phyloP scores from a whole-genome alignment of 108 stramenopile genomes.

The Nitzschia sp. region DNA sequence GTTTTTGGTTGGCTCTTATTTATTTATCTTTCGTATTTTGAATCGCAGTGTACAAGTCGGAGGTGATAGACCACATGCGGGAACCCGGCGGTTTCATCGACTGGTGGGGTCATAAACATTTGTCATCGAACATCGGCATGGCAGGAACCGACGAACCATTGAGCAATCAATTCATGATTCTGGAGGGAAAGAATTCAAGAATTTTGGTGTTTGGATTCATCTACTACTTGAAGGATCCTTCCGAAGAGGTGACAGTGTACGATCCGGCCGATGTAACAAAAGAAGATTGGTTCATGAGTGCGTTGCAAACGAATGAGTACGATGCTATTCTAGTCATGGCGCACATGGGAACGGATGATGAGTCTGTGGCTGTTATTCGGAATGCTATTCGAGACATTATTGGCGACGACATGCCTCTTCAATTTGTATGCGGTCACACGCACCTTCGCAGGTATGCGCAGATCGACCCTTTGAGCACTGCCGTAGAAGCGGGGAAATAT shows the following conservation, averaged over 20 bases:
- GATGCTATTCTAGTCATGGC: constrained; percentile 78
- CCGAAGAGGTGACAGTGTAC: constrained; percentile 42
- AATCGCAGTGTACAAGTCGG: constrained; percentile 29
- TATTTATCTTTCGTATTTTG: neutral
- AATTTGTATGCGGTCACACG: constrained; percentile 80
- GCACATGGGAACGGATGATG: constrained; percentile 75
- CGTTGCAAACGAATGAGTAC: constrained; percentile 36
- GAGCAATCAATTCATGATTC: constrained; percentile 50
- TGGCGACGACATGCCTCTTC: constrained; percentile 64
- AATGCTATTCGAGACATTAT: constrained; percentile 41
- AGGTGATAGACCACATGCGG: constrained; percentile 38
- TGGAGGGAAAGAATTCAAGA: constrained; percentile 53
- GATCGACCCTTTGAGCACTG: constrained; percentile 39
- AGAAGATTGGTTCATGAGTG: constrained; percentile 59
- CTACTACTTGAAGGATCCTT: constrained; percentile 57
- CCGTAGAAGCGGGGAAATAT: constrained; percentile 72
- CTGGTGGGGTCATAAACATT: constrained; percentile 65
- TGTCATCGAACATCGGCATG: constrained; percentile 65
- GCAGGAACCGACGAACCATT: constrained; percentile 31
- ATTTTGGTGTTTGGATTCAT: constrained; percentile 78
- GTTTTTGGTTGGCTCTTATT: neutral
- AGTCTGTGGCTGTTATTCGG: constrained; percentile 47
- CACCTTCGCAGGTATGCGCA: constrained; percentile 45
- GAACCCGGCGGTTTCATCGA: constrained; percentile 67
- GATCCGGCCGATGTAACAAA: constrained; percentile 47